Evolutionary conservation across 176 grass and related monocot species (phyloP).

Genomic region (Cocos nucifera): DNA sequence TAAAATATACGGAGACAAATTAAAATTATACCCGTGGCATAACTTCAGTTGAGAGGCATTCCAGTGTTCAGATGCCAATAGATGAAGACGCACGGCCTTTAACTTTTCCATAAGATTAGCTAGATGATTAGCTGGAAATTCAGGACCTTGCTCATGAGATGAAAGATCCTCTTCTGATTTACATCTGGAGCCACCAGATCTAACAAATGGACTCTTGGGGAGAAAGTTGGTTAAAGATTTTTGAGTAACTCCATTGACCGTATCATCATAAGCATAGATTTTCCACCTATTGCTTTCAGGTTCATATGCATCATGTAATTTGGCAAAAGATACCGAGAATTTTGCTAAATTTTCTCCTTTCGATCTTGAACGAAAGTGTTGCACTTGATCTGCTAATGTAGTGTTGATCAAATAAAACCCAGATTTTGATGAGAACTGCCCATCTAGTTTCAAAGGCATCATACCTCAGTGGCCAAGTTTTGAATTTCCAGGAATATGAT

Average conservation of each 20-base stretch:
- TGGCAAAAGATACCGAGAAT: too few relatives aligned
- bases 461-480: too few relatives aligned
- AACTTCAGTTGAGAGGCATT: conserved; percentile 16
- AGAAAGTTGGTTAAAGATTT: background rate
- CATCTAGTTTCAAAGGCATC: too few relatives aligned
- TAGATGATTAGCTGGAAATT: background rate
- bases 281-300: background rate
- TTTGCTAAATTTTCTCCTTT: too few relatives aligned
- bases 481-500: too few relatives aligned
- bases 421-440: too few relatives aligned
- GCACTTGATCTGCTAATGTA: too few relatives aligned
- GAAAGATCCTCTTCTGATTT: background rate
- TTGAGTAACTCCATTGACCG: conserved; percentile 1
- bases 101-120: background rate
- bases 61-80: conserved; percentile 23
- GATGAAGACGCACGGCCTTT: conserved; percentile 5
- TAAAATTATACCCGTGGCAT: conserved; percentile 10
- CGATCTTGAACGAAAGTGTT: too few relatives aligned
- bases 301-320: background rate
- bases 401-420: too few relatives aligned
- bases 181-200: background rate
- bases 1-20: too few relatives aligned
- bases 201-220: background rate
- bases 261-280: background rate
- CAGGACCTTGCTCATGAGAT: conserved; percentile 1